Base-by-base conservation (phyloP, 129 eudicot genomes). In the Pittosporum tobira region DNA sequence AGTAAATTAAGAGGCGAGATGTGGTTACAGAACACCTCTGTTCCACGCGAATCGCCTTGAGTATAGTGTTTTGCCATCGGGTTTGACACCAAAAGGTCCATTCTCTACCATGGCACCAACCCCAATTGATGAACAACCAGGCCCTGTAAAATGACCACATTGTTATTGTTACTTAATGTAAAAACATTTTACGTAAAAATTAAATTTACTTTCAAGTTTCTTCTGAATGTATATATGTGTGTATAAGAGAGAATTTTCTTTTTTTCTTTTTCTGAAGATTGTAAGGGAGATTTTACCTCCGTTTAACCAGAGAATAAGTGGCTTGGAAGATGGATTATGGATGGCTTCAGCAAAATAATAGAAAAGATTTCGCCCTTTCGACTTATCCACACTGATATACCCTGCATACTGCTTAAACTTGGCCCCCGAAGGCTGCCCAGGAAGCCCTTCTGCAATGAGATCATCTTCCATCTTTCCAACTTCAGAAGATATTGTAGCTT, bases 81-180 rank as follows among this genome's bases (percentile, higher is more conserved):
- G 73, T 10, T 76, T 73, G 24, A 81, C 88, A 45, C 88, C 83
- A 49, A 81, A 81, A 4, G 88, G 84, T 45, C 88, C 88, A 55
- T 77, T 66, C 75, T 81, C 88, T 23, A 77, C 70, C 88, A 81
- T 73, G 48, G 88, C 84, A 49, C 84, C 88, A 25, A 73, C 68
- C 9, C 88, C 88, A 5, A 81, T 75, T 10, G 81, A 81, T 3
- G 88, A 81, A 49, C 88, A 81, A 43, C 88, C 88, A 15, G 83
- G 88, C 19, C 83, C 83, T 80, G 72, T 45, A 15, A 28, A 34
- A 19, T 27, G n/a, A 75, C n/a, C 34, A 49, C 2, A 28, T 22
- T 48, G 34, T 16, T 29, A 27, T 46, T 2, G 16, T 46, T 46
- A n/a, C n/a, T n/a, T n/a, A n/a, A n/a, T n/a, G n/a, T n/a, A n/a